These are phyloP conservation scores for Arabis hirsuta DNA, from an alignment of 345 rosid genomes.

Conservation along the genomic window DNA sequence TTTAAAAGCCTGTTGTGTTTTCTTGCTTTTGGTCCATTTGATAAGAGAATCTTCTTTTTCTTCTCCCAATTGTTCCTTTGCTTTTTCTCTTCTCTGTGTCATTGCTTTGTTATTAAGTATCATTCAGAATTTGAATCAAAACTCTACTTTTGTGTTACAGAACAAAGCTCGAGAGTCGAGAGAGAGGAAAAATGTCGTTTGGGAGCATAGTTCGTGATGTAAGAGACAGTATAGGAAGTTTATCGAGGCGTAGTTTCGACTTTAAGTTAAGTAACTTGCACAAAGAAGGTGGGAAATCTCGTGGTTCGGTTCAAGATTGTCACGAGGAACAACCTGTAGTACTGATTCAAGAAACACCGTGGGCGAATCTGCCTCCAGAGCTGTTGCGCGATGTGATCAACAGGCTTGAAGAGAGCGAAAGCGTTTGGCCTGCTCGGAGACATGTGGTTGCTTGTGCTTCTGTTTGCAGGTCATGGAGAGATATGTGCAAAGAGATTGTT, in stretches of 20 bases:
- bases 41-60: constrained; percentile 60
- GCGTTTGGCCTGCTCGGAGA: constrained; percentile 84
- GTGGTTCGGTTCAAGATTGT: constrained; percentile 71
- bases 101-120: constrained; percentile 53
- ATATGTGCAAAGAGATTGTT: constrained; percentile 92
- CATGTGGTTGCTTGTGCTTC: constrained; percentile 96
- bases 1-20: too few species aligned
- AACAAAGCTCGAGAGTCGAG: background rate
- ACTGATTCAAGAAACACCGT: constrained; percentile 66
- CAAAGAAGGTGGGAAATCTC: constrained; percentile 68
- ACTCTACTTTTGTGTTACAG: constrained; percentile 39
- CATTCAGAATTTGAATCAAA: constrained; percentile 39
- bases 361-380: constrained; percentile 95
- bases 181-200: constrained; percentile 64
- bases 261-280: constrained; percentile 68
- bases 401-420: constrained; percentile 88
- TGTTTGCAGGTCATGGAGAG: constrained; percentile 93
- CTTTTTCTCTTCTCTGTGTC: constrained; percentile 31
- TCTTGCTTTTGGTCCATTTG: constrained; percentile 67
- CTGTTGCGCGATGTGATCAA: constrained; percentile 84
- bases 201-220: constrained; percentile 90
- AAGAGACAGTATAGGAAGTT: constrained; percentile 91
- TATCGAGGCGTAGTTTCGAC: constrained; percentile 87
- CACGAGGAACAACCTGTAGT: constrained; percentile 54
- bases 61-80: constrained; percentile 44